Percentiles rank a stretch among this genome's conserved stretches.
Evolutionary conservation across 192 early-diverging fungal species (phyloP).

Genomic region (Coemansia sp.): DNA sequence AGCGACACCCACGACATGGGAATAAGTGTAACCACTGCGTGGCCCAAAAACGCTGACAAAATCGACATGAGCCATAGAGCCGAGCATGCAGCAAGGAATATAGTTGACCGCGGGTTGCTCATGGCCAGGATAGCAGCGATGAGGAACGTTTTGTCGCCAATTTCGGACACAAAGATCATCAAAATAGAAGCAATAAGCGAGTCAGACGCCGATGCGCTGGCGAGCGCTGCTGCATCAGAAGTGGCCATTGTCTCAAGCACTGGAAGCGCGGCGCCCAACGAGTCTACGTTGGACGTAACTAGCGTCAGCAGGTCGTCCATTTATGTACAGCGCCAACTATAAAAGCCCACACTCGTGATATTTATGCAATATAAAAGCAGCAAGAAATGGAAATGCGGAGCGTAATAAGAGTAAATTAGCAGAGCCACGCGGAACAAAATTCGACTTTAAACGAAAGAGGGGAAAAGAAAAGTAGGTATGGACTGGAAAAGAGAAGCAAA

Average conservation of each 20-base stretch:
- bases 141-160: constrained; percentile 99
- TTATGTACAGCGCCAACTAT: constrained; percentile 3
- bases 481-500: neutral
- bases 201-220: constrained; percentile 26
- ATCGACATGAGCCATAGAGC: constrained; percentile 94
- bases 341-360: neutral
- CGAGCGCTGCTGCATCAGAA: constrained; percentile 11
- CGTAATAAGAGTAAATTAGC: neutral
- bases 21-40: constrained; percentile 83
- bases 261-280: neutral
- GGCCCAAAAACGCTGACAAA: constrained; percentile 90
- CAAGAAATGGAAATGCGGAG: neutral
- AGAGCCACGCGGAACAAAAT: neutral
- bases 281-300: neutral
- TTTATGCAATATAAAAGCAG: neutral
- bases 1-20: constrained; percentile 85
- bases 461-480: neutral
- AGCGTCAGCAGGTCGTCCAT: constrained; percentile 4
- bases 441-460: neutral
- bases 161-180: constrained; percentile 95
- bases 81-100: constrained; percentile 86
- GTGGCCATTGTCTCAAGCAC: constrained; percentile 5
- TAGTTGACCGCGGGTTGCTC: constrained; percentile 86
- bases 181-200: constrained; percentile 61
- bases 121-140: constrained; percentile 99